Evolutionary conservation across 1,139 yeast genomes (phyloP).

Genomic region (Debaryomycetaceae sp.): DNA sequence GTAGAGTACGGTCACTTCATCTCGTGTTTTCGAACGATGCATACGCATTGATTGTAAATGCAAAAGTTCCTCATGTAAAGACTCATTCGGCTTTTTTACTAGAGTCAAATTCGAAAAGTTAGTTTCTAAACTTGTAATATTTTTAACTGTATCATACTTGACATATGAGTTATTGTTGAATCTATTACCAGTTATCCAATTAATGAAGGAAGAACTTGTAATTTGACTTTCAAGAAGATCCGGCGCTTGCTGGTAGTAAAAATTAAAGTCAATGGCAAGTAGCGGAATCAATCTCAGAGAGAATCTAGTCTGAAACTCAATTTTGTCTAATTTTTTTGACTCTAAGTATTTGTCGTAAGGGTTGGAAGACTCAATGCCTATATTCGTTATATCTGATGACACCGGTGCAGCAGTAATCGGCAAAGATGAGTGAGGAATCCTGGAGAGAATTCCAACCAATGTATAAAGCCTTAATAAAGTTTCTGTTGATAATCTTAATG

Average conservation of each 20-base stretch:
- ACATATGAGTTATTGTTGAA: slow-evolving; percentile 25
- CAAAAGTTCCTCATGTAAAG: slow-evolving; percentile 18
- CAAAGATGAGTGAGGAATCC: slow-evolving; percentile 19
- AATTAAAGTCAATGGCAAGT: slow-evolving; percentile 27
- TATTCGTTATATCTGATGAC: slow-evolving; percentile 27
- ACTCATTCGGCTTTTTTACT: slow-evolving; percentile 10
- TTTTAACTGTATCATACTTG: slow-evolving; percentile 17
- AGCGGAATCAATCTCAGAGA: slow-evolving; percentile 22
- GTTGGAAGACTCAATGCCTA: slow-evolving; percentile 19
- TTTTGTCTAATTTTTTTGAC: slow-evolving; percentile 11
- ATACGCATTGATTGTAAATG: neutral
- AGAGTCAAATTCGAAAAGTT: slow-evolving; percentile 8
- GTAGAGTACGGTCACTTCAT: slow-evolving; percentile 1
- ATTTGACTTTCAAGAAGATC: slow-evolving; percentile 29
- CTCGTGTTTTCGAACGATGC: neutral
- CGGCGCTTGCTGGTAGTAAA: slow-evolving; percentile 26
- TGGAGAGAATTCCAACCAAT: slow-evolving; percentile 24
- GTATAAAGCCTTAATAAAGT: slow-evolving; percentile 24
- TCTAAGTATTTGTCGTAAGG: slow-evolving; percentile 16
- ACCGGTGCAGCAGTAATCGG: slow-evolving; percentile 15
- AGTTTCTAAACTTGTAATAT: slow-evolving; percentile 17
- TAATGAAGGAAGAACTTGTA: slow-evolving; percentile 34
- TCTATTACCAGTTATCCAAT: slow-evolving; percentile 37
- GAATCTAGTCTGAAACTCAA: slow-evolving; percentile 13
- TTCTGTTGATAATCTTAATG: slow-evolving; percentile 27